Evolutionary conservation across 176 grass and related monocot genomes (phyloP).

Genomic region (Eremochloa ophiuroides): DNA sequence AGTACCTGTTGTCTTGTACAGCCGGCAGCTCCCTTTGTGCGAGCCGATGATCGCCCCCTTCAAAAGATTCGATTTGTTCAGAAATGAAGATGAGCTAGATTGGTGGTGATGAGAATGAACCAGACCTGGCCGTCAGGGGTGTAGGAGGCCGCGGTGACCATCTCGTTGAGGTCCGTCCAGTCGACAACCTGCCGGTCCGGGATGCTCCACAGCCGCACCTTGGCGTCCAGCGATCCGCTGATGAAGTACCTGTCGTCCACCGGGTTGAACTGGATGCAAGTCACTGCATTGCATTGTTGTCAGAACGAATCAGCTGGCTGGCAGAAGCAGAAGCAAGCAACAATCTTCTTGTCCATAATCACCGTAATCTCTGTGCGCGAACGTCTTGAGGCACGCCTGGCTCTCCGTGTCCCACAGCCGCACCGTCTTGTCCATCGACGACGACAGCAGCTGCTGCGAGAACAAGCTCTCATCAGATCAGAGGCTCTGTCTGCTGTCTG

Average conservation of each 20-base stretch:
- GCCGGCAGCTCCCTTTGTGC: conserved; percentile 72
- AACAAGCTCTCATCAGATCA: not conserved
- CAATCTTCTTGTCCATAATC: too few relatives aligned
- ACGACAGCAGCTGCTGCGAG: conserved; percentile 58
- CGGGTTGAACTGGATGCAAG: conserved; percentile 94
- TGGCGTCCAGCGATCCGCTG: conserved; percentile 90
- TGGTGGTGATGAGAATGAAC: not conserved
- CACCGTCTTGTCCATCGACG: conserved; percentile 98
- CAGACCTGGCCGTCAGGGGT: conserved; percentile 74
- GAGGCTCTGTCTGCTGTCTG: not conserved
- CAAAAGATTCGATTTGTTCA: not conserved
- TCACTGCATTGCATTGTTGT: conserved; percentile 55
- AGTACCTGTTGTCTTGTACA: conserved; percentile 74
- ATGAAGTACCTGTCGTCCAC: conserved; percentile 83
- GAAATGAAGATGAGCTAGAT: not conserved
- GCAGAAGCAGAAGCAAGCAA: not conserved
- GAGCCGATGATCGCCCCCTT: conserved; percentile 82
- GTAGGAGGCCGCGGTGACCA: conserved; percentile 85
- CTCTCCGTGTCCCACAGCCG: conserved; percentile 77
- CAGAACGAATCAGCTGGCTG: not conserved
- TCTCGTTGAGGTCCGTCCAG: conserved; percentile 94
- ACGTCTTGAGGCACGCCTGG: conserved; percentile 69
- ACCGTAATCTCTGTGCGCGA: conserved; percentile 86
- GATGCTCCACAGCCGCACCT: conserved; percentile 85
- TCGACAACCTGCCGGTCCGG: conserved; percentile 84